Evolutionary conservation across 1,284 basidiomycete species (phyloP).

Genomic region (Sanghuangporus weigelae): DNA sequence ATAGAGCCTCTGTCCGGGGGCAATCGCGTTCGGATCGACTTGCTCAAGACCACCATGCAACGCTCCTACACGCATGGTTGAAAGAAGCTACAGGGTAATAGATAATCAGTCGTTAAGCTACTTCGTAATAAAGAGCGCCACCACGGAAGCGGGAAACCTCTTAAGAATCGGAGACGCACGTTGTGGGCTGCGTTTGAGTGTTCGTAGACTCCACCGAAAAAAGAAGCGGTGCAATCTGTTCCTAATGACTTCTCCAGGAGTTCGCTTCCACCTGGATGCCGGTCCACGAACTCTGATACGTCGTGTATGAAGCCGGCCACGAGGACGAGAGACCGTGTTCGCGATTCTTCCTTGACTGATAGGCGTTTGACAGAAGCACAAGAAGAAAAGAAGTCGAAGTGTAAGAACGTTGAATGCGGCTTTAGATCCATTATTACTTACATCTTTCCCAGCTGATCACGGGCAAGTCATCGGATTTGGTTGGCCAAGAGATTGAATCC

Average conservation of each 20-base stretch:
- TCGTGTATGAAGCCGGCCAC: slow-evolving; percentile 89
- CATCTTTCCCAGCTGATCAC: slow-evolving; percentile 80
- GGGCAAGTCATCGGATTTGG: slow-evolving; percentile 58
- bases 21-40: slow-evolving; percentile 31
- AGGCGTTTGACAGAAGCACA: slow-evolving; percentile 4
- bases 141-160: not conserved
- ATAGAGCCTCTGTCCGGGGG: slow-evolving; percentile 33
- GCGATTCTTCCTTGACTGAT: slow-evolving; percentile 63
- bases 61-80: slow-evolving; percentile 81
- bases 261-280: slow-evolving; percentile 77
- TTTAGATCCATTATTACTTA: slow-evolving; percentile 32
- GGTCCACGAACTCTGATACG: slow-evolving; percentile 65
- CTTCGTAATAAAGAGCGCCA: slow-evolving; percentile 8
- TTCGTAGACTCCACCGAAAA: slow-evolving; percentile 80
- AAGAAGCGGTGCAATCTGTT: slow-evolving; percentile 78
- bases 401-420: not conserved
- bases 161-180: slow-evolving; percentile 35
- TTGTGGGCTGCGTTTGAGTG: slow-evolving; percentile 85
- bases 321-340: slow-evolving; percentile 60
- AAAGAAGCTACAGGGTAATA: slow-evolving; percentile 46
- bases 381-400: slow-evolving; percentile 4
- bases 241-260: slow-evolving; percentile 64
- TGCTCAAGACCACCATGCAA: slow-evolving; percentile 67
- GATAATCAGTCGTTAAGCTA: slow-evolving; percentile 1
- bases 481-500: slow-evolving; percentile 69